A percentile compares a stretch with the other conserved stretches of the same genome.
Conservation (phyloP, 208 protist genomes). For the Wallacemonas rigidus region DNA sequence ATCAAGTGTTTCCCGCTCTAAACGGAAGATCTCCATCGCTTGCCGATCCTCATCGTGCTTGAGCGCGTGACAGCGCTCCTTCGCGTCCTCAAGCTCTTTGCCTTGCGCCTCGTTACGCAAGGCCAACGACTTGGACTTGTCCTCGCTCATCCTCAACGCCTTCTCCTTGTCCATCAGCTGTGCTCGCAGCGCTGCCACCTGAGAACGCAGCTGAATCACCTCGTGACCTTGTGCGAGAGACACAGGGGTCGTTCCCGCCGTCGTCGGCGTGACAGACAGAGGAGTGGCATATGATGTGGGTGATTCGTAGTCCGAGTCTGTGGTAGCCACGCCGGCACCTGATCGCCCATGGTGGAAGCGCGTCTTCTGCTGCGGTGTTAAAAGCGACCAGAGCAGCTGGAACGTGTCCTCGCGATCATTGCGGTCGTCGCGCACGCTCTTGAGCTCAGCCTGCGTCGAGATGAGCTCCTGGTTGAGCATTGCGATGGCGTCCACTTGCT, state of each 20-base stretch:
- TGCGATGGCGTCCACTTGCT: constrained; percentile 37
- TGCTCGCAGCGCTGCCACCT: constrained; percentile 33
- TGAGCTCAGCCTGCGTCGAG: constrained; percentile 28
- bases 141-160: constrained; percentile 1
- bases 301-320: not conserved
- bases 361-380: constrained; percentile 54
- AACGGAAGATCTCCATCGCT: not conserved
- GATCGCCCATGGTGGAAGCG: constrained; percentile 26
- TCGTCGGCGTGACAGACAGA: no score
- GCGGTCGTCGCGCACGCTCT: constrained; percentile 29
- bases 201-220: constrained; percentile 23
- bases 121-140: not conserved
- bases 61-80: not conserved
- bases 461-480: constrained; percentile 51
- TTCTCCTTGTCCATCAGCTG: not conserved
- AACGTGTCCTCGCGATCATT: constrained; percentile 41
- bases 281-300: no score
- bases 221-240: constrained; percentile 13
- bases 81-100: not conserved
- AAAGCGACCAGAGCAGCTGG: constrained; percentile 37
- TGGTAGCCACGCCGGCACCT: not conserved
- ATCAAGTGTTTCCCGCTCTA: not conserved
- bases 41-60: constrained; percentile 10
- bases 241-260: not conserved
- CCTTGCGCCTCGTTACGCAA: not conserved